These are phyloP conservation scores for Magnolia sinica DNA, from an alignment of 164 flowering plant species.

Conservation along the genomic window DNA sequence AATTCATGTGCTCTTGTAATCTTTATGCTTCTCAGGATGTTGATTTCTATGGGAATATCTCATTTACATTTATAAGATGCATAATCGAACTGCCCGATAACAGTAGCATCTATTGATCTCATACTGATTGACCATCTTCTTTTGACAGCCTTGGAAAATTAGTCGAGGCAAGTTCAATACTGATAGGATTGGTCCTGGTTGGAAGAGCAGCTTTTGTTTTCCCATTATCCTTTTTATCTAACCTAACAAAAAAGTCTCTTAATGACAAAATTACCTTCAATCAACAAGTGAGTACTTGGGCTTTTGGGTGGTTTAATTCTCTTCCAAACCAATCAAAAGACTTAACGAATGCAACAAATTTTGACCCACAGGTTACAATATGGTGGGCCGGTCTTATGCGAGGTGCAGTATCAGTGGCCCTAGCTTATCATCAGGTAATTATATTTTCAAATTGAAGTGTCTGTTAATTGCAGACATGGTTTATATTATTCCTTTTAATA, in stretches of 20 bases:
- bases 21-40: background rate
- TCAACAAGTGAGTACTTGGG: conserved; percentile 32
- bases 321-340: background rate
- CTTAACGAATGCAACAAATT: conserved; percentile 3
- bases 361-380: conserved; percentile 34
- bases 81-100: background rate
- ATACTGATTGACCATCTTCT: background rate
- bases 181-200: conserved; percentile 35
- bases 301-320: background rate
- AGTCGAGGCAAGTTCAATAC: conserved; percentile 38
- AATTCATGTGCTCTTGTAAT: background rate
- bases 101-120: background rate
- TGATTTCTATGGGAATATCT: background rate
- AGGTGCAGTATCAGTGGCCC: conserved; percentile 59
- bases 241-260: conserved; percentile 28
- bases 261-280: conserved; percentile 33
- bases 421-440: conserved; percentile 52
- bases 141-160: conserved; percentile 41
- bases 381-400: conserved; percentile 73
- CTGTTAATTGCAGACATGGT: background rate
- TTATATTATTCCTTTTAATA: background rate
- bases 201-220: conserved; percentile 57
- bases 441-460: background rate
- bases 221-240: conserved; percentile 40
- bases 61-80: background rate